Base-by-base conservation (phyloP, 2,329 filamentous ascomycete species). In the Alternaria consortialis region DNA sequence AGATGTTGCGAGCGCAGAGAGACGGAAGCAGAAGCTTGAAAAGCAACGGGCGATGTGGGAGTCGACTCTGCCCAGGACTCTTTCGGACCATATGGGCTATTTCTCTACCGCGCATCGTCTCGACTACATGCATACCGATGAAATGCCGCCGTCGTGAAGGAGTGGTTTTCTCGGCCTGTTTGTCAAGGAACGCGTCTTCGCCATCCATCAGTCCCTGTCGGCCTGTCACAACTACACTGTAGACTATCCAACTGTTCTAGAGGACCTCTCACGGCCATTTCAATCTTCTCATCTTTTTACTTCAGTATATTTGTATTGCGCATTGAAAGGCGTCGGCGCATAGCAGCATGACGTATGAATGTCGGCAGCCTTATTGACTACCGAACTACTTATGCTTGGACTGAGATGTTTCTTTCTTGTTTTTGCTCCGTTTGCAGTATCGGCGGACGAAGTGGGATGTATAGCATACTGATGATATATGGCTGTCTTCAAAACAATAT, bases 21-120 rank as follows among this genome's bases (percentile, higher is more conserved):
- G 34, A 40, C 55, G 53, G 27, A 48, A 56, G 25, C 39, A 40
- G 15, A 52, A 60, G 13, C 44, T 68, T 8, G 58, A 62, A 17
- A 46, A 63, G 44, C 69, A 72, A 39, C 60, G 66, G 46, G 61
- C 51, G 15, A 36, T 67, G 15, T 74, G 67, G 67, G 64, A 71
- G 50, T 59, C 66, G 8, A 70, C 63, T 0, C 44, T 75, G 42
- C 68, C 73, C n/a, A 32, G 55, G 15, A 34, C 50, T 42, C 32
- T 56, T 12, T 34, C 56, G 17, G 47, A 58, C 36, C 62, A 59
- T 15, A 58, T 59, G 17, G 60, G 57, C 15, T 65, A 48, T 34
- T 56, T 65, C 55, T 27, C 60, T 17, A 52, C 58, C 20, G 53
- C 42, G 37, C 48, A 55, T 40, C 13, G 50, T 46, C 32, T 60